A percentile compares a stretch with the other conserved stretches of the same genome.
Evolutionary conservation across 2,329 filamentous ascomycete genomes (phyloP).

Genomic region (Xylaria hypoxylon): DNA sequence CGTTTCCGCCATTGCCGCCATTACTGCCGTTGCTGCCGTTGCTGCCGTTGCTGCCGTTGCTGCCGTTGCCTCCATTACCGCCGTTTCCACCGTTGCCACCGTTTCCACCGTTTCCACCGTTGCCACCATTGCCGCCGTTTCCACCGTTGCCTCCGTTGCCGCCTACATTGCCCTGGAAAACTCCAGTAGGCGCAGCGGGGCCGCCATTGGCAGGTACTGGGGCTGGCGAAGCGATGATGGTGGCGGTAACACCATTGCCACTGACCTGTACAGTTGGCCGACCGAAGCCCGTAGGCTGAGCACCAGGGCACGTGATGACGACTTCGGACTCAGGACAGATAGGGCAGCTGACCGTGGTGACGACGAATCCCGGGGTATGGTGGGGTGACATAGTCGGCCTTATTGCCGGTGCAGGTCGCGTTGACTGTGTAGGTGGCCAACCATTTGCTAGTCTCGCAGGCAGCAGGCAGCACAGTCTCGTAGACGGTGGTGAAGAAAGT

Average conservation of each 20-base stretch:
- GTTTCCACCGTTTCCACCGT: not conserved
- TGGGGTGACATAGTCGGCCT: conserved; percentile 47
- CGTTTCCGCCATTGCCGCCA: not conserved
- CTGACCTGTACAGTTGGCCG: conserved; percentile 46
- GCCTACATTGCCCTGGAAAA: not conserved
- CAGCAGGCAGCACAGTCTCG: conserved; percentile 53
- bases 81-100: not conserved
- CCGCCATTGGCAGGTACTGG: conserved; percentile 34
- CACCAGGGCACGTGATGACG: conserved; percentile 54
- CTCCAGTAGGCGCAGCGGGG: conserved; percentile 20
- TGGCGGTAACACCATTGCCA: conserved; percentile 54
- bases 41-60: conserved; percentile 1
- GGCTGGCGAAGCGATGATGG: conserved; percentile 39
- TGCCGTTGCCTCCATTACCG: not conserved
- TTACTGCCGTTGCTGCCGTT: not conserved
- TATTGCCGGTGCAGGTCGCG: conserved; percentile 52
- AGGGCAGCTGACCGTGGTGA: conserved; percentile 53
- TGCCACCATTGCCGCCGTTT: not conserved
- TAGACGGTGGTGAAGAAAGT: conserved; percentile 55
- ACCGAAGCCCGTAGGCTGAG: conserved; percentile 48
- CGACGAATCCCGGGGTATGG: conserved; percentile 55
- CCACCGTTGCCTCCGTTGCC: conserved; percentile 7
- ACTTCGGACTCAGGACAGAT: conserved; percentile 51
- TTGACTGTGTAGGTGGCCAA: conserved; percentile 56
- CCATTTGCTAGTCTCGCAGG: conserved; percentile 55